Percentiles rank a stretch among this genome's conserved stretches.
These are phyloP conservation scores for Aspergillus quadricinctus DNA, from an alignment of 2,329 filamentous ascomycete genomes.

Conservation along the genomic window DNA sequence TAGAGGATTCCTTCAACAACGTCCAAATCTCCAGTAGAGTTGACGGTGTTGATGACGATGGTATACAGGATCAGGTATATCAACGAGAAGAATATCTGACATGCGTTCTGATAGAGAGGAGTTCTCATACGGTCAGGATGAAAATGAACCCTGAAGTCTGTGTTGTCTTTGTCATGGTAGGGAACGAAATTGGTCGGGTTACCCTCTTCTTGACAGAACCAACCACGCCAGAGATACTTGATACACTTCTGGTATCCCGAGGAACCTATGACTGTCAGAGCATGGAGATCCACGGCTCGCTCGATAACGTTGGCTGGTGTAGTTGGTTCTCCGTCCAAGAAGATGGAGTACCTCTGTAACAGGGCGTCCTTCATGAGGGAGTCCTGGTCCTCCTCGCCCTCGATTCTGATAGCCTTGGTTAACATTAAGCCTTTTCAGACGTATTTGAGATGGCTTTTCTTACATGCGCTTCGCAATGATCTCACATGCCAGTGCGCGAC, in stretches of 20 bases:
- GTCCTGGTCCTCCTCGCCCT: constrained; percentile 70
- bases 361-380: constrained; percentile 79
- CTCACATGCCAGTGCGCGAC: constrained; percentile 79
- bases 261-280: constrained; percentile 80
- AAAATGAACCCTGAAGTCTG: constrained; percentile 73
- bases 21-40: constrained; percentile 77
- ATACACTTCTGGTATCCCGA: constrained; percentile 97
- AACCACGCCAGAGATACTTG: constrained; percentile 86
- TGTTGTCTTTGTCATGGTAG: constrained; percentile 77
- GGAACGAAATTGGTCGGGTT: constrained; percentile 86
- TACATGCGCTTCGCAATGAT: constrained; percentile 77
- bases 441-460: neutral
- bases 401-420: constrained; percentile 58
- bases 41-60: constrained; percentile 88
- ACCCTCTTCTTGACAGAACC: constrained; percentile 92
- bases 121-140: constrained; percentile 93
- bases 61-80: constrained; percentile 84
- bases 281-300: constrained; percentile 88
- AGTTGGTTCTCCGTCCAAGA: constrained; percentile 67
- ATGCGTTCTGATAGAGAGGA: constrained; percentile 85
- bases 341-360: constrained; percentile 81
- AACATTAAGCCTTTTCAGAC: neutral
- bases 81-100: constrained; percentile 79
- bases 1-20: constrained; percentile 80
- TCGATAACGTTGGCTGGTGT: constrained; percentile 83